phyloP scores from a whole-genome alignment of 768 basidiomycete species.

The Suillus subaureus region DNA sequence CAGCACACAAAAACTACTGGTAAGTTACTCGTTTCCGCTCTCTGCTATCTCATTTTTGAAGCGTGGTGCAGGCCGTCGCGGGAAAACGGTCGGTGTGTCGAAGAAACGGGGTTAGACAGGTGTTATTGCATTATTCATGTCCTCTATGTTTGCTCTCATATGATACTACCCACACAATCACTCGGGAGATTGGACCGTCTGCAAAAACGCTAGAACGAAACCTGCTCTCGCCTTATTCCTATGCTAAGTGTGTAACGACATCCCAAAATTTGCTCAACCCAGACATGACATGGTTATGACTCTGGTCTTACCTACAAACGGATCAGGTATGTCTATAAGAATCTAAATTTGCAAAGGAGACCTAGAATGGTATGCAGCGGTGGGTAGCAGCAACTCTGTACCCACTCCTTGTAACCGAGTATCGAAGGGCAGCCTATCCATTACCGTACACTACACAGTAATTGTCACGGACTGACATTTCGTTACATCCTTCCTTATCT shows the following conservation, averaged over 20 bases:
- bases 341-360: neutral
- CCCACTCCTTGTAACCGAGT: neutral
- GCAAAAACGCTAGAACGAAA: neutral
- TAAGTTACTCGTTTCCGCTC: conserved; percentile 32
- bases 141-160: neutral
- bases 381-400: neutral
- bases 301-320: no score
- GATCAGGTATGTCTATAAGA: neutral
- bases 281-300: neutral
- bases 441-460: neutral
- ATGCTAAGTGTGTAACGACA: neutral
- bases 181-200: neutral
- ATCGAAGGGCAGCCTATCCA: neutral
- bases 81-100: conserved; percentile 95
- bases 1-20: conserved; percentile 99
- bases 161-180: neutral
- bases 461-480: neutral
- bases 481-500: neutral
- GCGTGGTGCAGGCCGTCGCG: conserved; percentile 71
- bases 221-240: neutral
- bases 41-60: conserved; percentile 2
- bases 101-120: conserved; percentile 76
- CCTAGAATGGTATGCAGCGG: neutral
- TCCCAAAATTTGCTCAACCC: neutral
- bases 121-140: conserved; percentile 4